These are phyloP conservation scores for Ensete ventricosum DNA, from an alignment of 176 grass and related monocot species.

Conservation along the genomic window DNA sequence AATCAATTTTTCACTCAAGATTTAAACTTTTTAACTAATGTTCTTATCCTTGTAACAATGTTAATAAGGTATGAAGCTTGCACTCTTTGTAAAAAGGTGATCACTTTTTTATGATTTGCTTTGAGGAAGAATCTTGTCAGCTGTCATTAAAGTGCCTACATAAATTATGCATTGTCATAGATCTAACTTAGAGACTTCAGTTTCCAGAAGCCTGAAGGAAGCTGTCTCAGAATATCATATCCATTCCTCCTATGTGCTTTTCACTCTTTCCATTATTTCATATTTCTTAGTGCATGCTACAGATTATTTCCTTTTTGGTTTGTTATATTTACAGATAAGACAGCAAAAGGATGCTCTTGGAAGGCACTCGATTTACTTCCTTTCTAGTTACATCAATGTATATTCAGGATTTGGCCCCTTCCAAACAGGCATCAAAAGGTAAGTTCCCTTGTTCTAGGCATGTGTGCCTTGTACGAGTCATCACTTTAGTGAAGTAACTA, in stretches of 20 bases:
- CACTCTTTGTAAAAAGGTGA: conserved; percentile 5
- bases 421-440: conserved; percentile 77
- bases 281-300: background rate
- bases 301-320: background rate
- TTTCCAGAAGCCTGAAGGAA: too few species aligned
- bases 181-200: too few species aligned
- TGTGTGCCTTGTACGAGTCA: too few species aligned
- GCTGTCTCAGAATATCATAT: too few species aligned
- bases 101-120: too few species aligned
- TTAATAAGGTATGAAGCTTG: conserved; percentile 12
- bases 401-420: conserved; percentile 75
- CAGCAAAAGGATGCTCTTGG: conserved; percentile 74
- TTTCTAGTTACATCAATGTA: conserved; percentile 72
- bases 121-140: too few species aligned
- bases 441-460: conserved; percentile 11
- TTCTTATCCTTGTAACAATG: background rate
- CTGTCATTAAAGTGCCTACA: too few species aligned
- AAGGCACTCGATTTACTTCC: conserved; percentile 61
- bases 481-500: background rate
- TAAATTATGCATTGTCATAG: too few species aligned
- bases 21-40: too few species aligned
- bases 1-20: too few species aligned
- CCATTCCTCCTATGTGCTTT: background rate
- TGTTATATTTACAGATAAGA: conserved; percentile 66
- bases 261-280: background rate